Evolutionary conservation across 2,329 filamentous ascomycete species (phyloP).

Genomic region (Rhytidhysteron rufulum): DNA sequence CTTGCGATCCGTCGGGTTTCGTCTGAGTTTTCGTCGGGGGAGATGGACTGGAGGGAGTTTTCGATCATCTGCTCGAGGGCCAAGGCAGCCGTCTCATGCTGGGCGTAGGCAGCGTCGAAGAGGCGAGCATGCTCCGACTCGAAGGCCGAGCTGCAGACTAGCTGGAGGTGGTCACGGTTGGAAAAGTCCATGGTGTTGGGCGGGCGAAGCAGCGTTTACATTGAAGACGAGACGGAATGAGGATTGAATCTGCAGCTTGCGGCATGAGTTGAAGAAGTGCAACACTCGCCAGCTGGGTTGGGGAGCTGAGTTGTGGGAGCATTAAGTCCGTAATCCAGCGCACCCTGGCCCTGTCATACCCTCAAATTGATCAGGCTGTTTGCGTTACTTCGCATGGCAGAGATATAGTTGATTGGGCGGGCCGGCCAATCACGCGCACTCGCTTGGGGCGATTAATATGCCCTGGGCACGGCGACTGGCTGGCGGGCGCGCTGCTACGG

Average conservation of each 20-base stretch:
- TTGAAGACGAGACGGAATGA: too few relatives aligned
- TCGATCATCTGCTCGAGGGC: slow-evolving; percentile 32
- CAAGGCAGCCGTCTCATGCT: slow-evolving; percentile 31
- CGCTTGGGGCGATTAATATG: slow-evolving; percentile 1
- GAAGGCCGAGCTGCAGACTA: slow-evolving; percentile 34
- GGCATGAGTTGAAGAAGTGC: background rate
- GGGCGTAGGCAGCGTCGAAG: slow-evolving; percentile 33
- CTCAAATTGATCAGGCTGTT: slow-evolving; percentile 11
- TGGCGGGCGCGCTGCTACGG: too few relatives aligned
- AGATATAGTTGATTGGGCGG: too few relatives aligned
- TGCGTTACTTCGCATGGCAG: slow-evolving; percentile 6
- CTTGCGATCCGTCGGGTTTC: slow-evolving; percentile 30
- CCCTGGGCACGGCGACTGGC: too few relatives aligned
- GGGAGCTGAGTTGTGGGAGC: slow-evolving; percentile 1
- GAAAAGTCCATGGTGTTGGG: slow-evolving; percentile 14
- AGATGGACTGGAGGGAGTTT: slow-evolving; percentile 27
- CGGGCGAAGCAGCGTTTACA: too few relatives aligned
- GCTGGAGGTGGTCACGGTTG: slow-evolving; percentile 27
- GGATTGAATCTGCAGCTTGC: slow-evolving; percentile 7
- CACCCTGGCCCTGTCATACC: slow-evolving; percentile 10
- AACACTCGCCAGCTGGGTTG: background rate
- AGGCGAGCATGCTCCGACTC: slow-evolving; percentile 35
- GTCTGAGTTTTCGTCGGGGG: slow-evolving; percentile 33
- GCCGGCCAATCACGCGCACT: slow-evolving; percentile 3
- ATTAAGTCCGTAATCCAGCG: slow-evolving; percentile 11